Conservation (phyloP, 305 asterid genomes). For the Fraxinus xanthoxyloides region DNA sequence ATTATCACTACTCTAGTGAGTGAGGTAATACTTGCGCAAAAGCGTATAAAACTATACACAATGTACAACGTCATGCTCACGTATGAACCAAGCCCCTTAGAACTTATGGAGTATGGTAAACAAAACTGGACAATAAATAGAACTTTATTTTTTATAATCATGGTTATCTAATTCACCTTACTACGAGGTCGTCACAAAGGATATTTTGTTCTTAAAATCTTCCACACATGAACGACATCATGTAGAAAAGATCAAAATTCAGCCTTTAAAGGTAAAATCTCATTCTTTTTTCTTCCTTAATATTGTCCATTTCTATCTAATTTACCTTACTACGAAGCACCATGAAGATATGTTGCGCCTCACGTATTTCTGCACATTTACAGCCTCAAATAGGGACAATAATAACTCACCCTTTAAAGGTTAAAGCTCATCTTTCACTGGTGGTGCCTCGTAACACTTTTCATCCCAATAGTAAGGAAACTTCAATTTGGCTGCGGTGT, state of each 20-base stretch:
- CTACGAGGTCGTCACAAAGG: not conserved
- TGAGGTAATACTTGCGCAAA: not conserved
- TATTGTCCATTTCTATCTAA: not conserved
- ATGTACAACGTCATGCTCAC: not conserved
- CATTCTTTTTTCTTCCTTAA: not conserved
- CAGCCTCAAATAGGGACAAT: not conserved
- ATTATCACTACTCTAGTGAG: too few species aligned
- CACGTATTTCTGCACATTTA: not conserved
- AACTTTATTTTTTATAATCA: not conserved
- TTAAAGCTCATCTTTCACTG: conserved; percentile 69
- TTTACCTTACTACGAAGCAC: not conserved
- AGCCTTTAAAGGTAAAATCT: too few species aligned
- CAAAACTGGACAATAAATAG: not conserved
- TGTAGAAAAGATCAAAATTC: not conserved
- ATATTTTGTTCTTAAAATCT: not conserved
- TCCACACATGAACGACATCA: not conserved
- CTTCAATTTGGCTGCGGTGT: conserved; percentile 76
- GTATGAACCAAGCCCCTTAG: not conserved
- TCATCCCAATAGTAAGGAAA: conserved; percentile 85
- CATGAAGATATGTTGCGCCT: not conserved
- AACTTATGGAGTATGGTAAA: not conserved
- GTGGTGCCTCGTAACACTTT: conserved; percentile 46
- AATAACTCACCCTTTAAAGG: not conserved
- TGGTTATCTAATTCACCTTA: too few species aligned
- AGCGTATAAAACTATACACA: not conserved